These are phyloP conservation scores for Backusella luteola DNA, from an alignment of 192 early-diverging fungal species.

Conservation along the genomic window DNA sequence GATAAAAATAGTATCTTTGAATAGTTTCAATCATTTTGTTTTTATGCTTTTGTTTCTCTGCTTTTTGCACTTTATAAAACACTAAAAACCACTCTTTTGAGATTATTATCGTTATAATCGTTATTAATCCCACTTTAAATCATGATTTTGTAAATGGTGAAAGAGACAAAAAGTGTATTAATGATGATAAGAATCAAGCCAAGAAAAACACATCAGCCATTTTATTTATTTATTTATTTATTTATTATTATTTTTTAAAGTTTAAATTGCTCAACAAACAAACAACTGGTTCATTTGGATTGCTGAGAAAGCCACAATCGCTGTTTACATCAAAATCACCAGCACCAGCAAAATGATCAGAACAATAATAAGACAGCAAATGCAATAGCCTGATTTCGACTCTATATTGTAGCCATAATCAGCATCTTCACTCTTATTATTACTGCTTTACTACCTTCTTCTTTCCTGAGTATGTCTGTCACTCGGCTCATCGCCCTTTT, in stretches of 20 bases:
- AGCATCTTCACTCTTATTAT: background rate
- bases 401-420: constrained; percentile 30
- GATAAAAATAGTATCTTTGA: background rate
- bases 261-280: background rate
- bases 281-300: background rate
- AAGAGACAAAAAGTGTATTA: background rate
- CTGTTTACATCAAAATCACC: constrained; percentile 43
- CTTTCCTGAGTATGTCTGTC: constrained; percentile 49
- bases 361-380: constrained; percentile 51
- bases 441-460: constrained; percentile 45
- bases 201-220: background rate
- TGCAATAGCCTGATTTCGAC: constrained; percentile 49
- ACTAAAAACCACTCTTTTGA: no score
- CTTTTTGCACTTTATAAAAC: background rate
- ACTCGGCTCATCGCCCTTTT: constrained; percentile 52
- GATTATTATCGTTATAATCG: no score
- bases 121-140: no score
- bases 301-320: background rate
- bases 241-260: background rate
- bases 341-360: constrained; percentile 55
- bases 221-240: background rate
- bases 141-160: no score
- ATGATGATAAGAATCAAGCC: background rate
- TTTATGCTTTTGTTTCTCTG: background rate
- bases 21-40: background rate